These are phyloP conservation scores for Phytophthora tentaculata DNA, from an alignment of 352 stramenopile species.

Conservation along the genomic window DNA sequence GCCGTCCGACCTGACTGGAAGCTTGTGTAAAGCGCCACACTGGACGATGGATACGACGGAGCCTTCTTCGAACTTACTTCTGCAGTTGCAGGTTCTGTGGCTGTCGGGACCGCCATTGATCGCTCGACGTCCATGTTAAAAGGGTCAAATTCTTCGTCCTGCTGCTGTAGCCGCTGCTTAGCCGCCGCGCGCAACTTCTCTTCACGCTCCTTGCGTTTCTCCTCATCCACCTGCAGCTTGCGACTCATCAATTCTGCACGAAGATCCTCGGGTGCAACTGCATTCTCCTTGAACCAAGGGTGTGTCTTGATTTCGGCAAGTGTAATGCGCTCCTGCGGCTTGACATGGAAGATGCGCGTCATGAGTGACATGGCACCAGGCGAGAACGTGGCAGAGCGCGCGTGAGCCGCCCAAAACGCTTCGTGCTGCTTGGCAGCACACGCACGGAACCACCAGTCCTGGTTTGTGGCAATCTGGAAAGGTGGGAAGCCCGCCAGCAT, in stretches of 20 bases:
- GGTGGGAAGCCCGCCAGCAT: slow-evolving; percentile 93
- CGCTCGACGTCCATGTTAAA: slow-evolving; percentile 54
- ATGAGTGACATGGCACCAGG: slow-evolving; percentile 74
- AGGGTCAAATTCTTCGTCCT: slow-evolving; percentile 69
- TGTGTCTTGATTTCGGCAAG: slow-evolving; percentile 82
- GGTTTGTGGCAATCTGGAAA: slow-evolving; percentile 88
- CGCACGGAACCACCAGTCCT: slow-evolving; percentile 92
- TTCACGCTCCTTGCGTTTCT: slow-evolving; percentile 74
- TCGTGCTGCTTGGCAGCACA: slow-evolving; percentile 78
- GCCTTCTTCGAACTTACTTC: slow-evolving; percentile 44
- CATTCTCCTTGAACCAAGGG: slow-evolving; percentile 64
- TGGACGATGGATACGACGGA: slow-evolving; percentile 61
- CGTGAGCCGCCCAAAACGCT: slow-evolving; percentile 81
- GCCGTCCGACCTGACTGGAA: slow-evolving; percentile 67
- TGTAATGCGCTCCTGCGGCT: slow-evolving; percentile 77
- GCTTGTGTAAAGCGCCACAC: slow-evolving; percentile 76
- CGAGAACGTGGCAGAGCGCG: slow-evolving; percentile 76
- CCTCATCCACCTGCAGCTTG: slow-evolving; percentile 71
- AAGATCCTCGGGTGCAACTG: slow-evolving; percentile 48
- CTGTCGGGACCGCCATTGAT: slow-evolving; percentile 43
- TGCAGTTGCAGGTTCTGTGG: slow-evolving; percentile 27
- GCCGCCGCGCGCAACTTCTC: slow-evolving; percentile 51
- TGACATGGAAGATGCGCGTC: slow-evolving; percentile 73
- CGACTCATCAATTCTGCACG: slow-evolving; percentile 59
- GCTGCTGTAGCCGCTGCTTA: slow-evolving; percentile 40